Evolutionary conservation across 495 filamentous ascomycete genomes (phyloP).

Genomic region (Chaetomium fimeti): DNA sequence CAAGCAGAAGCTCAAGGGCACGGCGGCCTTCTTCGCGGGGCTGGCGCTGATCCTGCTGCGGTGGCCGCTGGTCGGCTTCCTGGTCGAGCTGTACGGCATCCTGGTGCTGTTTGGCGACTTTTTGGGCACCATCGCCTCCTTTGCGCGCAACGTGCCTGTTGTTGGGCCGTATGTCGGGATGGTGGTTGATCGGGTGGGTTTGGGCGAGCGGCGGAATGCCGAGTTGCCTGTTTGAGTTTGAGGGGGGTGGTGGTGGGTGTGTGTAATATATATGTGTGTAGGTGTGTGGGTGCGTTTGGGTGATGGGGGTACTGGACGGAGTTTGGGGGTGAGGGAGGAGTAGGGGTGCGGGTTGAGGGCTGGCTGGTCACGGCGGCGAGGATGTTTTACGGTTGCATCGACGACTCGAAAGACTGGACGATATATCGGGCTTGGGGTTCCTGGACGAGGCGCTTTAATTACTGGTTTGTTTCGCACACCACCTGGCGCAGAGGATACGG

Average conservation of each 20-base stretch:
- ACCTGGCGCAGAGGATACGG: not conserved
- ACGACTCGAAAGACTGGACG: no score
- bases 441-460: not conserved
- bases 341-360: not conserved
- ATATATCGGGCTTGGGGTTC: not conserved
- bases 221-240: conserved; percentile 67
- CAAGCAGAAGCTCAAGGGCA: conserved; percentile 87
- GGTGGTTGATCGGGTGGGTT: conserved; percentile 61
- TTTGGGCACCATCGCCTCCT: conserved; percentile 84
- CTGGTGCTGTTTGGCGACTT: conserved; percentile 94
- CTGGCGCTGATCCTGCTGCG: conserved; percentile 80
- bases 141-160: conserved; percentile 80
- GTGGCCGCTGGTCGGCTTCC: conserved; percentile 86
- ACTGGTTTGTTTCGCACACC: not conserved
- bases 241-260: no score
- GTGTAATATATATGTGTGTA: no score
- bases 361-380: not conserved
- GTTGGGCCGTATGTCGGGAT: conserved; percentile 78
- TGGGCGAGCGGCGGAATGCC: conserved; percentile 62
- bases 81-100: conserved; percentile 89
- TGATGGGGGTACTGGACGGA: not conserved
- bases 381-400: not conserved
- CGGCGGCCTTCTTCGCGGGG: conserved; percentile 81
- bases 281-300: not conserved
- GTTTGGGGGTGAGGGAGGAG: no score